These are phyloP conservation scores for Cutaneotrichosporon spelunceum DNA, from an alignment of 1,284 basidiomycete species.

Conservation along the genomic window DNA sequence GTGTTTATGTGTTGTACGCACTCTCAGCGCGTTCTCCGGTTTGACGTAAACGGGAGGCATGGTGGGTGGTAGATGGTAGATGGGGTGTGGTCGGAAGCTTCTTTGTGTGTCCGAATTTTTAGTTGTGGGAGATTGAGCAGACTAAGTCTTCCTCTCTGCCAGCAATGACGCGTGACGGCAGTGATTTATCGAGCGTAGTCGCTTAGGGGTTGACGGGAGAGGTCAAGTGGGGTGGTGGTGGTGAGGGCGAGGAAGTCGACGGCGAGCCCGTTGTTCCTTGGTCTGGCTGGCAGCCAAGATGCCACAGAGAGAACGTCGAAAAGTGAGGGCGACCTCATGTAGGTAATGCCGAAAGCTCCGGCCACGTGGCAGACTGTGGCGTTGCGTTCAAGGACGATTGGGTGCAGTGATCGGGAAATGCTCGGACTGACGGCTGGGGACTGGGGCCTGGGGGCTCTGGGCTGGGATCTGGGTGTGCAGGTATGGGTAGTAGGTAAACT, in stretches of 20 bases:
- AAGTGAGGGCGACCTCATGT: neutral
- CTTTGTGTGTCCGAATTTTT: constrained; percentile 13
- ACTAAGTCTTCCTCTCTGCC: constrained; percentile 39
- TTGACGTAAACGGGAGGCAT: constrained; percentile 52
- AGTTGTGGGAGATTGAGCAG: constrained; percentile 20
- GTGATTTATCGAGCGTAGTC: constrained; percentile 41
- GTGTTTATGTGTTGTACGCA: constrained; percentile 19
- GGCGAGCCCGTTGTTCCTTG: constrained; percentile 9
- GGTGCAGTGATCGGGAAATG: too few relatives aligned
- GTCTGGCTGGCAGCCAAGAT: neutral
- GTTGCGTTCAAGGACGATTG: too few relatives aligned
- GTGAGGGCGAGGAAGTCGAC: constrained; percentile 13
- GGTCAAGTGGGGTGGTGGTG: constrained; percentile 10
- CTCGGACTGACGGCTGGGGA: too few relatives aligned
- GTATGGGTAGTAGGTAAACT: neutral
- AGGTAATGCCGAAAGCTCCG: constrained; percentile 1
- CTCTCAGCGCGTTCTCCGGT: constrained; percentile 53
- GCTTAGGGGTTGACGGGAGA: constrained; percentile 17
- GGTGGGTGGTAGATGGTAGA: constrained; percentile 14
- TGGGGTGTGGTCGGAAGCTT: constrained; percentile 4
- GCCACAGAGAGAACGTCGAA: constrained; percentile 1
- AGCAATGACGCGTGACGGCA: constrained; percentile 20
- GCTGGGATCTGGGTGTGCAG: too few relatives aligned
- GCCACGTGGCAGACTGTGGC: constrained; percentile 3
- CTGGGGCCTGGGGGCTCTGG: too few relatives aligned